Evolutionary conservation across 2,329 filamentous ascomycete genomes (phyloP).

Genomic region (Teratosphaeria zuluensis): DNA sequence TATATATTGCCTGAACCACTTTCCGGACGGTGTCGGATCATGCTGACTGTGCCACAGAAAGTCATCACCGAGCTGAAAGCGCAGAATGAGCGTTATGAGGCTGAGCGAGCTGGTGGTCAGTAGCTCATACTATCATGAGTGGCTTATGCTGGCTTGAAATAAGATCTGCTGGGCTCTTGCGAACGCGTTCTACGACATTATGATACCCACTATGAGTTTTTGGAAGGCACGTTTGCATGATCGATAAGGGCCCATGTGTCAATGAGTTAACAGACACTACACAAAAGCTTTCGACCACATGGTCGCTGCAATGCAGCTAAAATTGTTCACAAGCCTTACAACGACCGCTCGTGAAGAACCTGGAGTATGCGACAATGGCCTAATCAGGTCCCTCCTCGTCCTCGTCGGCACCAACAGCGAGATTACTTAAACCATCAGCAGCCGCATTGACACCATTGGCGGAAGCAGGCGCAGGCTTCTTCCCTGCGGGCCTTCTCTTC

Average conservation of each 20-base stretch:
- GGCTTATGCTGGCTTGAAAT: background rate
- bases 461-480: conserved; percentile 12
- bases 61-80: conserved; percentile 37
- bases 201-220: background rate
- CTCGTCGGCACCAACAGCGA: conserved; percentile 8
- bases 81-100: conserved; percentile 26
- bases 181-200: background rate
- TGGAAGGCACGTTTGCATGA: background rate
- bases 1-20: conserved; percentile 41
- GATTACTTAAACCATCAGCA: conserved; percentile 7
- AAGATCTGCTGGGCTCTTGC: background rate
- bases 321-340: background rate
- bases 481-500: conserved; percentile 25
- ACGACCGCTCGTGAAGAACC: background rate
- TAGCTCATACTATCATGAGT: background rate
- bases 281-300: background rate
- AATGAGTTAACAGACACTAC: background rate
- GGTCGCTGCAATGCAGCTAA: background rate
- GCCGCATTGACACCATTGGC: conserved; percentile 7
- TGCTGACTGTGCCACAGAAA: conserved; percentile 24
- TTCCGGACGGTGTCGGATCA: background rate
- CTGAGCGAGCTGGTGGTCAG: conserved; percentile 1
- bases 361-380: background rate
- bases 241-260: background rate
- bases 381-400: conserved; percentile 18